Evolutionary conservation across 2,329 filamentous ascomycete species (phyloP), one percentile per base, ranked within the genome.

Genomic region (Aspergillus udagawae): DNA sequence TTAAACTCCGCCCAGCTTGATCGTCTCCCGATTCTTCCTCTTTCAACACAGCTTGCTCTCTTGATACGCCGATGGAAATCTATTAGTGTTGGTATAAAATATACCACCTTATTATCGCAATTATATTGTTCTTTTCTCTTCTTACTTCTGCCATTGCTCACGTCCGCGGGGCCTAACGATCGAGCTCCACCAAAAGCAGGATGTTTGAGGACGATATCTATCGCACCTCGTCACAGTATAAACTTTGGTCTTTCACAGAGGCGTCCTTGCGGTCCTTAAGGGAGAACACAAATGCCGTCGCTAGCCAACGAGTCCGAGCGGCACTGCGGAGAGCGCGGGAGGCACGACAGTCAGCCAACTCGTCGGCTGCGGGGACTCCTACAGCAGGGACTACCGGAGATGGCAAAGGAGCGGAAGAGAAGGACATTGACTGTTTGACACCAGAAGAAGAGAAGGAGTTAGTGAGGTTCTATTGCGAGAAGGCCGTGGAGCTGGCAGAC

Each of bases 201-300:
- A 90, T 95, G 85, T 89, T 86, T 60, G 94, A 99, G 82, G 94
- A 99, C 76, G 90, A 91, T 64, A 82, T 92, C 55, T 99, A 97
- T 77, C 87, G 91, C 32, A 84, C 89, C 52, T 96, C 93, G 0
- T 93, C 91, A 49, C 94, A 99, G 75, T 97, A 86, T 72, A 86
- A 90, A 47, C 82, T 95, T 57, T 99, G 94, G 94, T 96, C 92
- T 10, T 97, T 93, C 76, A 91, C 91, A 0, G 84, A 87, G 2
- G 76, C 85, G 3, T 85, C 87, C 42, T 84, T 99, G 3, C 80
- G 83, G 51, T 82, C 86, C 2, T 82, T 93, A 25, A 90, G 94
- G 57, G 78, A 82, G 45, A 88, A 88, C 63, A 96, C 92, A 32
- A 97, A 97, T 76, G 77, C 82, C 9, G 82, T 90, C 51, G 94